Evolutionary conservation across 176 grass and related monocot species (phyloP), one percentile per base, ranked within the genome.

Genomic region (Avena eriantha): DNA sequence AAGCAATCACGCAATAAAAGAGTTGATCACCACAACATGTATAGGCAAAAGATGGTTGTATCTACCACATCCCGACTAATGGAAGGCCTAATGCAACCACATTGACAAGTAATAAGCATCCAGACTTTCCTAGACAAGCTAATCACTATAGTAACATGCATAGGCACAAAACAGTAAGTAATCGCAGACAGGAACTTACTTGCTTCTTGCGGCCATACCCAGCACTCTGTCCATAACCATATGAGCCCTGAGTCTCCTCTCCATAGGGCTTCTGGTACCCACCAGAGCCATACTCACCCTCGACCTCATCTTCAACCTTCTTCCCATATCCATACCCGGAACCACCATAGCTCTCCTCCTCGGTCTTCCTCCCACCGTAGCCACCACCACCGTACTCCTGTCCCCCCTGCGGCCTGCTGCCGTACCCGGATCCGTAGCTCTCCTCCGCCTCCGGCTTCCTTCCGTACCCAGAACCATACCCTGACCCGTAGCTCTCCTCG

Each of bases 141-240:
- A 49, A 36, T 4, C 22, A 34, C 12, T 31, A 65, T 14, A 68
- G 56, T 22, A 71, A 4, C n/a, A 83, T 63, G 26, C 19, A 31
- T 29, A 67, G 0, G 60, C 33, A 66, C 10, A n/a, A 29, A 50
- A 78, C 71, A 15, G 22, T 26, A 39, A 15, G 51, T 26, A 0
- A 45, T 24, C 41, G 8, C 2, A 6, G 58, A 41, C 17, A 50
- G 12, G 53, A 64, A 73, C 90, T 92, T 74, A 90, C 93, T 65
- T 86, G 64, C 54, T 95, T 95, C 85, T 92, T 90, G 85, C 85
- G 88, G 67, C 87, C 90, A 10, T 91, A 89, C 17, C 50, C 90
- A 16, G 67, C 82, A 41, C 67, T 76, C 74, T 87, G 60, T 10
- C 85, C 83, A 45, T 83, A 90, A 0, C 86, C 86, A 41, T 84